Conservation (phyloP, 805 yeast genomes). For the Teunomyces gatunensis region DNA sequence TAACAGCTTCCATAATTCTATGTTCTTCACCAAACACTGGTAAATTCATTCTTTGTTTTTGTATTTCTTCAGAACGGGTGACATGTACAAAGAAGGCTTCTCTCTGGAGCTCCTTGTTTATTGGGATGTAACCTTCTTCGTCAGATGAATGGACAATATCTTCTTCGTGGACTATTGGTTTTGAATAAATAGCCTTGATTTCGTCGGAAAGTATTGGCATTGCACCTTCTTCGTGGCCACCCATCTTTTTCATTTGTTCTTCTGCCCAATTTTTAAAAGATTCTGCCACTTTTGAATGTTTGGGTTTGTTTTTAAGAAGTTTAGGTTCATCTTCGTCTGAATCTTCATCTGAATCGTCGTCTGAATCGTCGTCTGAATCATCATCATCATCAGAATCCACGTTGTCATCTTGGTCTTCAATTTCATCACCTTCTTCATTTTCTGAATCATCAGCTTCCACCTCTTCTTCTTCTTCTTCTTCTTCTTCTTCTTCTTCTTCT, state of each 20-base stretch:
- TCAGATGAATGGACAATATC: conserved; percentile 71
- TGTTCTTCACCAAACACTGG: conserved; percentile 94
- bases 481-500: conserved; percentile 13
- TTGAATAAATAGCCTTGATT: conserved; percentile 41
- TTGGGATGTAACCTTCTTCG: conserved; percentile 57
- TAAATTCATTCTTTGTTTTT: conserved; percentile 61
- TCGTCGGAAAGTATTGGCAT: conserved; percentile 48
- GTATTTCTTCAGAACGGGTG: conserved; percentile 63
- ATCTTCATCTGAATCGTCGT: conserved; percentile 26
- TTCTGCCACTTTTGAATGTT: conserved; percentile 44
- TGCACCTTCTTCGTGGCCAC: conserved; percentile 51
- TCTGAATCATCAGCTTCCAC: conserved; percentile 7
- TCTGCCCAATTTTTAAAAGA: conserved; percentile 91
- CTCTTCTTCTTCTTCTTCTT: neutral
- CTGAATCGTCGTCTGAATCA: conserved; percentile 27
- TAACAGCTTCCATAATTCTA: conserved; percentile 90
- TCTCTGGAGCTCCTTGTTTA: conserved; percentile 52
- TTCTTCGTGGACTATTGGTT: conserved; percentile 57
- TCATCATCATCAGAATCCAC: conserved; percentile 24
- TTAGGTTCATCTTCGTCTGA: conserved; percentile 28
- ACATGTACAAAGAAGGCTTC: conserved; percentile 69
- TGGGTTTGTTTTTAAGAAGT: conserved; percentile 39
- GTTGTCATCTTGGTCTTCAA: conserved; percentile 3
- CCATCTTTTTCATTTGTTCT: conserved; percentile 59
- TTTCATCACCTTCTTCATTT: conserved; percentile 12